Conservation (phyloP, 192 early-diverging fungal genomes). For the Mortierella alpina region DNA sequence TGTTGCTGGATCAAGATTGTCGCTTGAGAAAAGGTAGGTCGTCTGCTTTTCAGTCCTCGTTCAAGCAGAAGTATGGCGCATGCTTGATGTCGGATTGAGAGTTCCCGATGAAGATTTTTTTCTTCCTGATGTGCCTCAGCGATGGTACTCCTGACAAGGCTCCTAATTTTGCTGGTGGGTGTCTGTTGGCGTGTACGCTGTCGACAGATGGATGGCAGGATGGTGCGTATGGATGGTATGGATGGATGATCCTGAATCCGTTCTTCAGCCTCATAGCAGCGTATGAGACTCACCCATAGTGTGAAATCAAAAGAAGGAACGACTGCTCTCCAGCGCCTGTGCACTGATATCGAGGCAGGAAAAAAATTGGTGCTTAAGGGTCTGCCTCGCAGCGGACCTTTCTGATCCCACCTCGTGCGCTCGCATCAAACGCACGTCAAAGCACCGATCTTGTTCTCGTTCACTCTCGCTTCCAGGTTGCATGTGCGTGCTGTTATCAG, state of each 20-base stretch:
- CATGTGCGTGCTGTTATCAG: too few species aligned
- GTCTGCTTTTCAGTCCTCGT: too few species aligned
- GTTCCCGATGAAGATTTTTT: too few species aligned
- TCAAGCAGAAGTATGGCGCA: too few species aligned
- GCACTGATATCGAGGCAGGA: constrained; percentile 1
- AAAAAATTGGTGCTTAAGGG: constrained; percentile 14
- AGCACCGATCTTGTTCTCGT: too few species aligned
- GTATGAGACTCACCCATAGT: constrained; percentile 40
- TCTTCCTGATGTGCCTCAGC: too few species aligned
- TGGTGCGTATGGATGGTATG: not conserved
- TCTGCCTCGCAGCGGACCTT: not conserved
- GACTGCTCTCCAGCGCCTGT: not conserved
- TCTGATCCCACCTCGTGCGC: not conserved
- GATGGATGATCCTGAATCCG: constrained; percentile 18
- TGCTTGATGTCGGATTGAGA: too few species aligned
- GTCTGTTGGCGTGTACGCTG: not conserved
- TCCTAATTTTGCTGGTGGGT: not conserved
- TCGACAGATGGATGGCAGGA: constrained; percentile 6
- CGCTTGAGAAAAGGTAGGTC: too few species aligned
- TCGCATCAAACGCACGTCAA: too few species aligned
- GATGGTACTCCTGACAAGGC: too few species aligned
- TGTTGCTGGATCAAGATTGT: too few species aligned
- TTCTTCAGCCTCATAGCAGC: constrained; percentile 9
- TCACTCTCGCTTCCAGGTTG: too few species aligned
- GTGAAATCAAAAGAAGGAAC: constrained; percentile 41